Conservation (phyloP, 306 rosid species). For the Amphicarpaea edgeworthii region DNA sequence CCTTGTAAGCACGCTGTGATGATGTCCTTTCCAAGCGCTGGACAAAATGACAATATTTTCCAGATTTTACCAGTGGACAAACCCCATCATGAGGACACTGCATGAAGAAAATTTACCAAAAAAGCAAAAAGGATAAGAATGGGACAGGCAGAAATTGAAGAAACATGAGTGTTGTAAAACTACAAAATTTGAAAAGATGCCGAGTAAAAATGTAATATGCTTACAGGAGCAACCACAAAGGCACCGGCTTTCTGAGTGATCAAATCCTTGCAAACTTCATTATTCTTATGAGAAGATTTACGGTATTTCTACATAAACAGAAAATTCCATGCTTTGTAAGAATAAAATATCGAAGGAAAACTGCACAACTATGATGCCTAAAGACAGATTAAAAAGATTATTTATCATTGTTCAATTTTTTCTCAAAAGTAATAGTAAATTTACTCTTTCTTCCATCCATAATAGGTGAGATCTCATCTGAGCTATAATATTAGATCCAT, state of each 20-base stretch:
- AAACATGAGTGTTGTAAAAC: not conserved
- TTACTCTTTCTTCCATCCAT: constrained; percentile 94
- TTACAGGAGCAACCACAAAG: constrained; percentile 90
- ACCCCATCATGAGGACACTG: constrained; percentile 97
- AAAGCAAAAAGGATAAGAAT: not conserved
- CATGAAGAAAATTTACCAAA: constrained; percentile 44
- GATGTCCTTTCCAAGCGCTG: constrained; percentile 96
- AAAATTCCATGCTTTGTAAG: constrained; percentile 31
- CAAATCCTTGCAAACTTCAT: constrained; percentile 69
- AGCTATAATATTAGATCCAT: constrained; percentile 86
- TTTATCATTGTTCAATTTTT: constrained; percentile 19
- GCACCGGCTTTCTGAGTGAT: constrained; percentile 70
- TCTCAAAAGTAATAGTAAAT: constrained; percentile 26
- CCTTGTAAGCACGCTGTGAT: constrained; percentile 88
- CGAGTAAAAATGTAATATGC: constrained; percentile 43
- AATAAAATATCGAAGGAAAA: constrained; percentile 15
- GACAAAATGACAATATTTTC: constrained; percentile 92
- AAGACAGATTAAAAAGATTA: constrained; percentile 11
- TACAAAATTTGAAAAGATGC: constrained; percentile 14
- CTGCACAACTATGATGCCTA: constrained; percentile 5
- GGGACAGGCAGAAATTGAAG: not conserved
- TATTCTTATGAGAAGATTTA: constrained; percentile 56
- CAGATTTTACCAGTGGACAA: constrained; percentile 85
- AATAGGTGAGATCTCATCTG: constrained; percentile 94
- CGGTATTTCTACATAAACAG: constrained; percentile 63